phyloP scores from a whole-genome alignment of 306 rosid species.

The Pterocarpus macrocarpus region DNA sequence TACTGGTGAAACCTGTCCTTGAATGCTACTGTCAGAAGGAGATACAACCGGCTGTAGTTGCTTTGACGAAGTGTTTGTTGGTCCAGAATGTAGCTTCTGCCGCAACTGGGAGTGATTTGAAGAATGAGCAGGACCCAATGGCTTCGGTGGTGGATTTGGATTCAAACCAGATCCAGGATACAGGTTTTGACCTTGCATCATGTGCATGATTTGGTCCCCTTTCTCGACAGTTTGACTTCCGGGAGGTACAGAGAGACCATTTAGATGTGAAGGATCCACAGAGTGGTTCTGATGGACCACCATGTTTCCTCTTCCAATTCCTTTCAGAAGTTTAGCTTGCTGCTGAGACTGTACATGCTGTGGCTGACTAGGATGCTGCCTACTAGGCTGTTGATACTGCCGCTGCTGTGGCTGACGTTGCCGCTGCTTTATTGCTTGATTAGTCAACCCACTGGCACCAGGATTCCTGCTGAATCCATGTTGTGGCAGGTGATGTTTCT shows the following conservation, averaged over 20 bases:
- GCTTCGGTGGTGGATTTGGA: constrained; percentile 71
- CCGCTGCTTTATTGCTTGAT: constrained; percentile 78
- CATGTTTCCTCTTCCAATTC: constrained; percentile 81
- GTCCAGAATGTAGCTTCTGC: constrained; percentile 68
- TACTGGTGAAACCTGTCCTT: constrained; percentile 67
- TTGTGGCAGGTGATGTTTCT: constrained; percentile 83
- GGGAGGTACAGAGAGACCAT: constrained; percentile 77
- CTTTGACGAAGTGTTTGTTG: constrained; percentile 67
- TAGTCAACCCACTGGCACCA: constrained; percentile 67
- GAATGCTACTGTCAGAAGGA: constrained; percentile 70
- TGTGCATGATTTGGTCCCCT: constrained; percentile 81
- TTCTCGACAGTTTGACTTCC: constrained; percentile 90
- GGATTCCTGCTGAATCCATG: constrained; percentile 85
- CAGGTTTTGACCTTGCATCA: constrained; percentile 80
- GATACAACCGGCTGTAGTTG: constrained; percentile 70
- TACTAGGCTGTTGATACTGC: constrained; percentile 80
- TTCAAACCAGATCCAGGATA: constrained; percentile 78
- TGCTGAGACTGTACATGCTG: constrained; percentile 81
- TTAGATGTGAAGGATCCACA: constrained; percentile 76
- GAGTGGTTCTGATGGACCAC: constrained; percentile 73
- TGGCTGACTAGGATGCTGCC: constrained; percentile 94
- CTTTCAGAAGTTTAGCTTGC: constrained; percentile 81
- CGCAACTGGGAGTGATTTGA: constrained; percentile 77
- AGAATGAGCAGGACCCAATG: constrained; percentile 66
- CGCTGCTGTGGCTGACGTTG: constrained; percentile 78